A percentile compares a stretch with the other conserved stretches of the same genome.
Conservation (phyloP, 176 grass and related monocot species). For the Cenchrus americanus region DNA sequence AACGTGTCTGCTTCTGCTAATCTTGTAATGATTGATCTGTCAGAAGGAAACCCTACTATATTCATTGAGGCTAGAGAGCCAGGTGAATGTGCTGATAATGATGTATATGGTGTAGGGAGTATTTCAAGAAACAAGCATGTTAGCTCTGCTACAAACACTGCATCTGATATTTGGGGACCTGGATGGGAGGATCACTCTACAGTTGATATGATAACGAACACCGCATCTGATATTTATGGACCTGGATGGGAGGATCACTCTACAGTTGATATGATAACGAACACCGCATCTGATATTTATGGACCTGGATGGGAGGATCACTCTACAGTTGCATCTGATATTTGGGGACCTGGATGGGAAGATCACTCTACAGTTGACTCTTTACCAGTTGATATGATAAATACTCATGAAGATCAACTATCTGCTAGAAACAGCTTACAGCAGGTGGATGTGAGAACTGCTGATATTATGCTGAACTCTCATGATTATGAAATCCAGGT, state of each 20-base stretch:
- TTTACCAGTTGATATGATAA: slow-evolving; percentile 9
- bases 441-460: slow-evolving; percentile 17
- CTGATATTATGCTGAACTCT: slow-evolving; percentile 33
- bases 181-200: slow-evolving; percentile 39
- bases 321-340: slow-evolving; percentile 35
- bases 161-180: slow-evolving; percentile 31
- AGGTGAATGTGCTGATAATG: slow-evolving; percentile 32
- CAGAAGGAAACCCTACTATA: slow-evolving; percentile 41
- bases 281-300: slow-evolving; percentile 21
- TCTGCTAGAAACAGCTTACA: neutral
- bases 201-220: slow-evolving; percentile 1
- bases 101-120: slow-evolving; percentile 37
- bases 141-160: slow-evolving; percentile 16
- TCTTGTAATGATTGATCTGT: slow-evolving; percentile 17
- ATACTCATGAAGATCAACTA: slow-evolving; percentile 22
- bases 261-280: slow-evolving; percentile 12
- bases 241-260: slow-evolving; percentile 39
- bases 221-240: slow-evolving; percentile 23
- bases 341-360: slow-evolving; percentile 37
- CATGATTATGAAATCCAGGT: slow-evolving; percentile 53
- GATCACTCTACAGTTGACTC: slow-evolving; percentile 34
- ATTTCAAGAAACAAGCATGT: slow-evolving; percentile 6
- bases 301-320: slow-evolving; percentile 39
- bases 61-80: slow-evolving; percentile 13
- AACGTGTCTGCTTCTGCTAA: slow-evolving; percentile 29